Percentiles rank a stretch among this genome's conserved stretches.
These are phyloP conservation scores for Backusella tarrabulga DNA, from an alignment of 192 early-diverging fungal genomes.

Conservation along the genomic window DNA sequence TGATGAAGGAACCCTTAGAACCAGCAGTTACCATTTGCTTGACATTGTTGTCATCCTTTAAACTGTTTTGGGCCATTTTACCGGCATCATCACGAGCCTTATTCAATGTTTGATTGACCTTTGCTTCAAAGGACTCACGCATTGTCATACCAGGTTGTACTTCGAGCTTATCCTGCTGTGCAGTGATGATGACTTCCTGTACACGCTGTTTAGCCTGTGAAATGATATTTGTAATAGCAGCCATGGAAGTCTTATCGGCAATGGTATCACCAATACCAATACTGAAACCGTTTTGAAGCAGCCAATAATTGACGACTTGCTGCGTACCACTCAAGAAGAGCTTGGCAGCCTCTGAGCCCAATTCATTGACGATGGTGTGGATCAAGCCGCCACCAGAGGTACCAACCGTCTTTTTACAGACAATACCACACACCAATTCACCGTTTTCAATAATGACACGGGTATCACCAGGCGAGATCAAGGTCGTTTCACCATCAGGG, in stretches of 20 bases:
- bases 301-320: constrained; percentile 93
- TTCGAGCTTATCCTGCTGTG: constrained; percentile 84
- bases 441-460: constrained; percentile 91
- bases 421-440: constrained; percentile 88
- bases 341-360: constrained; percentile 83
- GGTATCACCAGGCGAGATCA: constrained; percentile 87
- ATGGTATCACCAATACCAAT: constrained; percentile 98
- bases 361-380: constrained; percentile 94
- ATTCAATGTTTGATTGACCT: constrained; percentile 85
- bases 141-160: constrained; percentile 89
- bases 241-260: constrained; percentile 79
- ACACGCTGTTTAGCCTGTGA: constrained; percentile 89
- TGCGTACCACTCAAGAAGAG: constrained; percentile 92
- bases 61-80: constrained; percentile 73
- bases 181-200: constrained; percentile 69
- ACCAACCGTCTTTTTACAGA: constrained; percentile 95
- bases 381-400: constrained; percentile 82
- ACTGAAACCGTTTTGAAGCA: constrained; percentile 90
- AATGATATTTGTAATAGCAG: constrained; percentile 70
- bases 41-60: constrained; percentile 94
- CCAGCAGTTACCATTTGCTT: constrained; percentile 96
- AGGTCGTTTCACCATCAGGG: constrained; percentile 74
- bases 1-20: constrained; percentile 95
- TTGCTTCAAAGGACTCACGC: constrained; percentile 87
- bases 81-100: constrained; percentile 91